Percentiles rank a stretch among this genome's conserved stretches.
phyloP scores from a whole-genome alignment of 768 basidiomycete species.

The Mycena metata region DNA sequence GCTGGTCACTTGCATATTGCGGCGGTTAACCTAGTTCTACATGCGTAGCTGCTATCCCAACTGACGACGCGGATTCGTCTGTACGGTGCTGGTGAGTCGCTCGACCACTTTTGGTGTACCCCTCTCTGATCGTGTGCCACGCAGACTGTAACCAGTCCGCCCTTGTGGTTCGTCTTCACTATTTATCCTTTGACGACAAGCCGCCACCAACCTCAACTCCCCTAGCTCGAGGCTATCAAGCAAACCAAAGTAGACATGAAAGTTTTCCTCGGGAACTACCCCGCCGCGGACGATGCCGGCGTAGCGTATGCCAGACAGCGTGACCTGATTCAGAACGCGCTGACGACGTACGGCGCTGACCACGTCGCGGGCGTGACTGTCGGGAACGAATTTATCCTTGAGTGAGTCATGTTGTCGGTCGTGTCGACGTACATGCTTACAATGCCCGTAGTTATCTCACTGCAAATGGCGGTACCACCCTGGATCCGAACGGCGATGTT shows the following conservation, averaged over 20 bases:
- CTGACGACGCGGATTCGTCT: conserved; percentile 85
- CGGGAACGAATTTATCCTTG: conserved; percentile 91
- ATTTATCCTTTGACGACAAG: neutral
- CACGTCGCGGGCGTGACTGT: conserved; percentile 88
- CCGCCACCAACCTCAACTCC: neutral
- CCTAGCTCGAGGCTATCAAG: conserved; percentile 86
- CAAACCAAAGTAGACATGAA: conserved; percentile 90
- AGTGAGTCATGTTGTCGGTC: conserved; percentile 58
- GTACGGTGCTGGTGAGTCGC: conserved; percentile 70
- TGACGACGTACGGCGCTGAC: conserved; percentile 83
- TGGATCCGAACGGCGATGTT: conserved; percentile 69
- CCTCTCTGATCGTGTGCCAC: neutral
- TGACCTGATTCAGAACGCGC: conserved; percentile 71
- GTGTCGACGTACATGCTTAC: neutral
- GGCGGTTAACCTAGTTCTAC: conserved; percentile 9
- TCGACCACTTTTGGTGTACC: neutral
- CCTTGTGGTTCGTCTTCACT: conserved; percentile 66
- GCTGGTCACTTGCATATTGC: conserved; percentile 11
- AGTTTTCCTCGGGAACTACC: conserved; percentile 84
- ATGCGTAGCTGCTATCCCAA: conserved; percentile 80
- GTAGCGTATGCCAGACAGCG: conserved; percentile 82
- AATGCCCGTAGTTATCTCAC: conserved; percentile 71
- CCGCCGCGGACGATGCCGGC: conserved; percentile 69
- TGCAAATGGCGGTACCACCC: conserved; percentile 65
- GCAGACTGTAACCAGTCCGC: conserved; percentile 85